Percentiles rank a stretch among this genome's conserved stretches.
Evolutionary conservation across 2,329 filamentous ascomycete species (phyloP).

Genomic region (Venturia carpophila): DNA sequence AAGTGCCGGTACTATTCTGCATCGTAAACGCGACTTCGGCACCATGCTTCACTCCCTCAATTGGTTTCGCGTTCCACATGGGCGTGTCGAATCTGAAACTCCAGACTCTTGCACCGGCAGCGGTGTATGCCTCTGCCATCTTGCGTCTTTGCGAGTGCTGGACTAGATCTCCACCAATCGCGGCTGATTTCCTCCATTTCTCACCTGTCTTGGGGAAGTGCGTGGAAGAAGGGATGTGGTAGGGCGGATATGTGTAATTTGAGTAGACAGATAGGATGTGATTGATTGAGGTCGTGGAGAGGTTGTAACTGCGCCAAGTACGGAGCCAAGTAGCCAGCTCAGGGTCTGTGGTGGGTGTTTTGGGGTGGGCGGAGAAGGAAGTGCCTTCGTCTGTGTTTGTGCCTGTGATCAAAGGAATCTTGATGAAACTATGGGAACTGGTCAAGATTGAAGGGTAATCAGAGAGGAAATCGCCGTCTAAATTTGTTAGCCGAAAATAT

Average conservation of each 20-base stretch:
- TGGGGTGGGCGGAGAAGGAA: constrained; percentile 26
- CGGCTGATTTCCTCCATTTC: constrained; percentile 8
- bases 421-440: constrained; percentile 36
- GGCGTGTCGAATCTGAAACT: constrained; percentile 12
- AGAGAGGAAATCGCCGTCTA: constrained; percentile 43
- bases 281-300: not conserved
- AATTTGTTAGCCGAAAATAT: constrained; percentile 9
- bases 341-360: not conserved
- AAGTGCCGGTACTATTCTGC: not conserved
- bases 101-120: not conserved
- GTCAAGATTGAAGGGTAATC: constrained; percentile 42
- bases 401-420: constrained; percentile 41
- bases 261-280: not conserved
- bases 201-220: not conserved
- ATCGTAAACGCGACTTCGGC: constrained; percentile 4
- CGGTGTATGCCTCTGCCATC: not conserved
- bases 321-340: not conserved
- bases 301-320: not conserved
- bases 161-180: constrained; percentile 7
- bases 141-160: not conserved
- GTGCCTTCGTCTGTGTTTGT: constrained; percentile 45
- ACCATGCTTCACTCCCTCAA: not conserved
- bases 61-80: not conserved
- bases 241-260: not conserved
- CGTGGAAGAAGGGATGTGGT: not conserved